phyloP scores from a whole-genome alignment of 2,329 filamentous ascomycete genomes.

The Scedosporium dehoogii region DNA sequence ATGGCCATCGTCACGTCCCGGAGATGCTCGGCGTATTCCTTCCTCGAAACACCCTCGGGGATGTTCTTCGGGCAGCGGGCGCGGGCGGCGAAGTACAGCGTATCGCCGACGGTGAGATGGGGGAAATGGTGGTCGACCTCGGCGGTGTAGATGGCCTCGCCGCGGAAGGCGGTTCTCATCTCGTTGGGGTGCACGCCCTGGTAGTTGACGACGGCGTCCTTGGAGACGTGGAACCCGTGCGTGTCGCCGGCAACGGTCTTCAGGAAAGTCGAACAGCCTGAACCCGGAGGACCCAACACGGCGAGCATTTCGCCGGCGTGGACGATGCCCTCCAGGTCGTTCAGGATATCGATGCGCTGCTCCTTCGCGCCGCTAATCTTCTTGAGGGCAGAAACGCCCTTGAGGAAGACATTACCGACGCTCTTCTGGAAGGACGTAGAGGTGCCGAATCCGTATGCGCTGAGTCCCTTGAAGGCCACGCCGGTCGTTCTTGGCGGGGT shows the following conservation, averaged over 20 bases:
- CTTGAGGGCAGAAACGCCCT: slow-evolving; percentile 17
- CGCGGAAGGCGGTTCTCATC: slow-evolving; percentile 44
- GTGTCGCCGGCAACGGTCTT: slow-evolving; percentile 49
- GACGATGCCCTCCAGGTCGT: slow-evolving; percentile 40
- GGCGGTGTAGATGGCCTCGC: slow-evolving; percentile 57
- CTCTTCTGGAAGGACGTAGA: slow-evolving; percentile 32
- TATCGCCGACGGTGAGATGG: slow-evolving; percentile 48
- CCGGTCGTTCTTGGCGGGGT: slow-evolving; percentile 22
- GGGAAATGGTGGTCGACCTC: slow-evolving; percentile 56
- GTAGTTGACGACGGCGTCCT: slow-evolving; percentile 52
- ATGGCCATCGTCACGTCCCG: slow-evolving; percentile 44
- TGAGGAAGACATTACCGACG: slow-evolving; percentile 25
- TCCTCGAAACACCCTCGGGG: slow-evolving; percentile 31
- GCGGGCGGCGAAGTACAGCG: slow-evolving; percentile 50
- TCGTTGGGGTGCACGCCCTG: slow-evolving; percentile 46
- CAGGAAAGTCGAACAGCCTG: slow-evolving; percentile 58
- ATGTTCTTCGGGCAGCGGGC: slow-evolving; percentile 37
- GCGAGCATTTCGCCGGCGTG: slow-evolving; percentile 46
- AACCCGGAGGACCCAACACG: slow-evolving; percentile 43
- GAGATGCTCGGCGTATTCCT: slow-evolving; percentile 34
- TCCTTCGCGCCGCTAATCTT: slow-evolving; percentile 16
- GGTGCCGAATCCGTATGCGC: slow-evolving; percentile 30
- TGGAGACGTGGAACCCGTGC: slow-evolving; percentile 50
- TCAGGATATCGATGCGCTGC: slow-evolving; percentile 37
- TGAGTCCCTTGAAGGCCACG: slow-evolving; percentile 31